Evolutionary conservation across 108 stramenopile genomes (phyloP), one percentile per base, ranked within the genome.

Genomic region (Cyclotella kingstonii): DNA sequence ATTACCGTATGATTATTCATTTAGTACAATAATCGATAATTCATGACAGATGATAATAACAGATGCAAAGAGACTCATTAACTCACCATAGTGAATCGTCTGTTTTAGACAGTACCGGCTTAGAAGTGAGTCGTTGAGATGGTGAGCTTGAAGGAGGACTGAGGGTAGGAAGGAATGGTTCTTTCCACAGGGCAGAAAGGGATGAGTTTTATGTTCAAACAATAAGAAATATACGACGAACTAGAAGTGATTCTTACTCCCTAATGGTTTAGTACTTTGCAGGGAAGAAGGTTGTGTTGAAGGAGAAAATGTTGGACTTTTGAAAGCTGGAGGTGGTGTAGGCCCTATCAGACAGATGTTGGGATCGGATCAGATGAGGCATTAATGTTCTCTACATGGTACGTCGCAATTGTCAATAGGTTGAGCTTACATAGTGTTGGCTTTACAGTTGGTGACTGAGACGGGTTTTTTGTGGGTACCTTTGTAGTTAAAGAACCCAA

Each of bases 21-120:
- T n/a, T n/a, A n/a, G n/a, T n/a, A n/a, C n/a, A n/a, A n/a, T n/a
- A n/a, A n/a, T n/a, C n/a, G n/a, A n/a, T n/a, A n/a, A n/a, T n/a
- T n/a, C n/a, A n/a, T n/a, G n/a, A n/a, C n/a, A n/a, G n/a, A n/a
- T n/a, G n/a, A n/a, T n/a, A n/a, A n/a, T n/a, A n/a, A n/a, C n/a
- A n/a, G n/a, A n/a, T n/a, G n/a, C n/a, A n/a, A n/a, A n/a, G n/a
- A 31, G 0, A 19, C 10, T 23, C 2, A 46, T 18, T 4, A 42
- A 49, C 60, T 36, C 47, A 61, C 60, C 60, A 70, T 19, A 28
- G 30, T 29, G 25, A 36, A 29, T 52, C 52, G 56, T 15, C 55
- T 4, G 48, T 33, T 1, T 25, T 41, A 31, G 57, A 31, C 0
- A 30, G 14, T 0, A 50, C 52, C 15, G 67, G 40, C 34, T 49